Conservation (phyloP, 148 eudicot species). For the Chenopodium formosanum region DNA sequence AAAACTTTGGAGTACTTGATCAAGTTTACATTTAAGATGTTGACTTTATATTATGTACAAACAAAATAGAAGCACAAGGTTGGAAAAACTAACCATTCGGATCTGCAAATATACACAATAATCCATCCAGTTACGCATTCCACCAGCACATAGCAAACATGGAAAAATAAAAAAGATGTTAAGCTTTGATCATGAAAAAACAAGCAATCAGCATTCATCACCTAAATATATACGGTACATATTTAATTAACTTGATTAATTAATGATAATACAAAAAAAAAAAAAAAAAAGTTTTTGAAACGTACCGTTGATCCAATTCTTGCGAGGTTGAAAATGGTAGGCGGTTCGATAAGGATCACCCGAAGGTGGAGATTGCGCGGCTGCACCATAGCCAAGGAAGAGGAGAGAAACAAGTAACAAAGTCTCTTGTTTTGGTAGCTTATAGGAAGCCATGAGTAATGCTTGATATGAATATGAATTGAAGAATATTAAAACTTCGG, state of each 20-base stretch:
- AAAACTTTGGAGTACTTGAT: no score
- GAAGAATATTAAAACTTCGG: not conserved
- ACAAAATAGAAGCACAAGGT: not conserved
- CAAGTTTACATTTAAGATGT: not conserved
- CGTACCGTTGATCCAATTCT: constrained; percentile 74
- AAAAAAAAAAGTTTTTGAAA: not conserved
- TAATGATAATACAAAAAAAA: no score
- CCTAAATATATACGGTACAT: not conserved
- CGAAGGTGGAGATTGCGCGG: constrained; percentile 29
- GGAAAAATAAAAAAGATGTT: constrained; percentile 7
- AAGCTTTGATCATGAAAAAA: not conserved
- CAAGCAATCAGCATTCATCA: not conserved
- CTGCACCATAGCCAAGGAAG: constrained; percentile 23
- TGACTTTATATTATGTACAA: not conserved
- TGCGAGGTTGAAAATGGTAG: constrained; percentile 67
- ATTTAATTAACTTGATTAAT: no score
- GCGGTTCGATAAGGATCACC: constrained; percentile 45
- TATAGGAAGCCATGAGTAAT: not conserved
- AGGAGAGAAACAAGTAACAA: constrained; percentile 13
- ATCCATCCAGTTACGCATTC: constrained; percentile 13
- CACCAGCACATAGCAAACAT: constrained; percentile 7
- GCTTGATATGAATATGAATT: not conserved
- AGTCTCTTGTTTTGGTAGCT: not conserved
- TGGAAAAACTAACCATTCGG: constrained; percentile 54
- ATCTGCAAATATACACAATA: constrained; percentile 33